Percentiles rank a stretch among this genome's conserved stretches.
Evolutionary conservation across 169 alveolate species (phyloP).

Genomic region (Pseudocohnilembus persalinus): DNA sequence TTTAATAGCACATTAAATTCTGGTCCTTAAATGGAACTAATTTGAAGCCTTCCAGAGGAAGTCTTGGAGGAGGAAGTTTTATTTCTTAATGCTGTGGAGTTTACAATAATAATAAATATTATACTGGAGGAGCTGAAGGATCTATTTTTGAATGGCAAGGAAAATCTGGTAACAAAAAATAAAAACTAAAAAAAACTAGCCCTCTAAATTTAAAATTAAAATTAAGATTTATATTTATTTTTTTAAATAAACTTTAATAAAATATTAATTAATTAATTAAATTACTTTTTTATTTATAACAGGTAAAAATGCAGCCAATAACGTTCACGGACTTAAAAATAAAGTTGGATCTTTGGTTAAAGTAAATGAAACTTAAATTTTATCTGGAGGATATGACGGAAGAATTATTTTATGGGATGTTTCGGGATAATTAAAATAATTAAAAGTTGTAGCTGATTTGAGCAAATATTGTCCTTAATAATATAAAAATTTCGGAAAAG

Average conservation of each 20-base stretch:
- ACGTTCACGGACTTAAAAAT: conserved; percentile 59
- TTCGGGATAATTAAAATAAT: conserved; percentile 23
- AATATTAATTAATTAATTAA: no score
- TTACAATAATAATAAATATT: conserved; percentile 43
- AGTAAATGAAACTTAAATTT: conserved; percentile 33
- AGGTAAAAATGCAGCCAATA: conserved; percentile 38
- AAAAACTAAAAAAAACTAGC: no score
- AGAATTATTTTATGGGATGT: conserved; percentile 61
- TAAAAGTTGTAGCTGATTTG: background rate
- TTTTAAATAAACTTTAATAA: no score
- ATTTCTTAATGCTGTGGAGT: conserved; percentile 71
- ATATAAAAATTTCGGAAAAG: background rate
- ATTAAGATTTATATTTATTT: no score
- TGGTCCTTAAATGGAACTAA: conserved; percentile 77
- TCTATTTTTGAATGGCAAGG: conserved; percentile 53
- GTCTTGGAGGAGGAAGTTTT: conserved; percentile 65
- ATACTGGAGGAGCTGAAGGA: conserved; percentile 70
- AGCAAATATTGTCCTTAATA: background rate
- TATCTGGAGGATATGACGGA: conserved; percentile 84
- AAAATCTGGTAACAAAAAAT: conserved; percentile 26
- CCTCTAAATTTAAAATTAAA: no score
- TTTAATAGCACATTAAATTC: conserved; percentile 72
- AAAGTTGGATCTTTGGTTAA: conserved; percentile 61
- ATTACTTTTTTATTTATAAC: no score
- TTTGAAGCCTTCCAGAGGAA: conserved; percentile 67